These are phyloP conservation scores for Arthromyces matolae DNA, from an alignment of 768 basidiomycete species.

Conservation along the genomic window DNA sequence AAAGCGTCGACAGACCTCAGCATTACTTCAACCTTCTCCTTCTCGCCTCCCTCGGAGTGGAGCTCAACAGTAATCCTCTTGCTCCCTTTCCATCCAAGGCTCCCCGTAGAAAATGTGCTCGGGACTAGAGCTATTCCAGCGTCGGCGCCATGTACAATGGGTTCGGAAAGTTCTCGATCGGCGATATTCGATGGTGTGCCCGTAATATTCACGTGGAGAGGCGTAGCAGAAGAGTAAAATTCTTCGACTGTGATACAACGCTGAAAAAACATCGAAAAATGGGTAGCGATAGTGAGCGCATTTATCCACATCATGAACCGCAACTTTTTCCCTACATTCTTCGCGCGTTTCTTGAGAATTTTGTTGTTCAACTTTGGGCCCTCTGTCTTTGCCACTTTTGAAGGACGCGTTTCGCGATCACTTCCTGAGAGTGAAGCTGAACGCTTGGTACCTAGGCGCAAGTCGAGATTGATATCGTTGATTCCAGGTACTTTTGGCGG, in stretches of 20 bases:
- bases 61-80: constrained; percentile 67
- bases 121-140: constrained; percentile 60
- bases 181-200: constrained; percentile 47
- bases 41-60: constrained; percentile 43
- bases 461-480: background rate
- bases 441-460: constrained; percentile 40
- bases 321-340: constrained; percentile 48
- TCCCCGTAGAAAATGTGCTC: constrained; percentile 65
- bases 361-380: constrained; percentile 31
- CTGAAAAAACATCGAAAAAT: constrained; percentile 25
- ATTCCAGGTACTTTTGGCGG: background rate
- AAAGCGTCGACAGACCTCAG: constrained; percentile 52
- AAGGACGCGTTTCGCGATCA: constrained; percentile 37
- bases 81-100: constrained; percentile 82
- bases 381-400: constrained; percentile 50
- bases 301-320: constrained; percentile 2
- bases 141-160: constrained; percentile 41
- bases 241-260: constrained; percentile 41
- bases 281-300: constrained; percentile 1
- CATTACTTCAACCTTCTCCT: constrained; percentile 69
- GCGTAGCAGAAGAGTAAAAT: constrained; percentile 65
- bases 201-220: constrained; percentile 62
- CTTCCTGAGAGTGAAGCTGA: constrained; percentile 36
- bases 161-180: constrained; percentile 37
- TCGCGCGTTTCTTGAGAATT: constrained; percentile 34